phyloP scores from a whole-genome alignment of 352 stramenopile genomes.

The Phytophthora sojae region DNA sequence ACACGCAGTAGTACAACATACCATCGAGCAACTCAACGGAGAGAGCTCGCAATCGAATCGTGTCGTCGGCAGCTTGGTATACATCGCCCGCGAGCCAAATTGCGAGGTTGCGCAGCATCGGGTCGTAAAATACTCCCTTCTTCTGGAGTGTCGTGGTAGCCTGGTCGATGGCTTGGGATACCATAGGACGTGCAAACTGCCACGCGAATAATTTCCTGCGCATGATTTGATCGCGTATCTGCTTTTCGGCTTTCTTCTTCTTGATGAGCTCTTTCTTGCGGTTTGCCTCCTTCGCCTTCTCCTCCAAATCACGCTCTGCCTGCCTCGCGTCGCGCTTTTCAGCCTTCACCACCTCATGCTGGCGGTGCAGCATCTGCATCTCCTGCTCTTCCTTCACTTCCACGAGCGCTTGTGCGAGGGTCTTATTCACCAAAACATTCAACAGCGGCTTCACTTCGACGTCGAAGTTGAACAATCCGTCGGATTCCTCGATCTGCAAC shows the following conservation, averaged over 20 bases:
- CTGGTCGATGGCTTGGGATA: constrained; percentile 45
- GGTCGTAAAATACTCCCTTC: constrained; percentile 77
- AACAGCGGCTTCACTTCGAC: constrained; percentile 78
- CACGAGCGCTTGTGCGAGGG: constrained; percentile 73
- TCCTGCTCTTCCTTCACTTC: constrained; percentile 86
- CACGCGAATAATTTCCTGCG: constrained; percentile 66
- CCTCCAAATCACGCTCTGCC: constrained; percentile 58
- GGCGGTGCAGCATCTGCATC: constrained; percentile 51
- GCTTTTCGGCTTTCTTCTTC: constrained; percentile 50
- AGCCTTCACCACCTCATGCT: constrained; percentile 50
- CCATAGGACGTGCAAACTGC: constrained; percentile 61
- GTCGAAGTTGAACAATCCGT: constrained; percentile 87
- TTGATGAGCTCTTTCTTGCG: constrained; percentile 60
- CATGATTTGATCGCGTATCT: constrained; percentile 49
- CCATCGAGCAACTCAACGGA: constrained; percentile 55
- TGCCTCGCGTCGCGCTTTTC: constrained; percentile 54
- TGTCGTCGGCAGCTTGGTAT: constrained; percentile 52
- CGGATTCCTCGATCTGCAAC: constrained; percentile 71
- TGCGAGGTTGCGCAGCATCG: constrained; percentile 53
- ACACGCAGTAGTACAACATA: constrained; percentile 18
- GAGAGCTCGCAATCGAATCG: constrained; percentile 46
- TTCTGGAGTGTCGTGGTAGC: constrained; percentile 42
- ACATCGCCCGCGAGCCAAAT: constrained; percentile 56
- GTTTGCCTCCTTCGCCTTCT: constrained; percentile 57
- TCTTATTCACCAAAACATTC: constrained; percentile 84